These are phyloP conservation scores for Claviceps citrina DNA, from an alignment of 2,329 filamentous ascomycete species.

Conservation along the genomic window DNA sequence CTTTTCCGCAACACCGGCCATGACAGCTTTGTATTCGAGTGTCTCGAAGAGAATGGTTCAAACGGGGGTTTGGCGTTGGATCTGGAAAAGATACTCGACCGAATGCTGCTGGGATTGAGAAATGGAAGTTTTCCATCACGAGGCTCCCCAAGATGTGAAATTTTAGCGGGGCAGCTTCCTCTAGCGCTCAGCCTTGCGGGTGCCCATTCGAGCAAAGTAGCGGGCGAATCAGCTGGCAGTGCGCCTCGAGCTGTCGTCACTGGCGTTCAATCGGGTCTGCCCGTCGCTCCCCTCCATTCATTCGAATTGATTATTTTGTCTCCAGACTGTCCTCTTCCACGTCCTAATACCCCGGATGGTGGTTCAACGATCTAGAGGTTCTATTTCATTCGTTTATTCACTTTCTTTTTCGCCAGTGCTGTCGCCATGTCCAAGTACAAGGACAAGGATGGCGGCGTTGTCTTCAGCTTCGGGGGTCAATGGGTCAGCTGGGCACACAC, in stretches of 20 bases:
- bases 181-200: conserved; percentile 3
- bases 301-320: too few relatives aligned
- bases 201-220: background rate
- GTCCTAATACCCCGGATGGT: conserved; percentile 20
- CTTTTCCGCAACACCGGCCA: conserved; percentile 82
- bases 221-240: background rate
- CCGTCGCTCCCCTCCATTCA: background rate
- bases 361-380: conserved; percentile 8
- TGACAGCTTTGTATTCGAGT: conserved; percentile 19
- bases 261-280: too few relatives aligned
- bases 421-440: conserved; percentile 36
- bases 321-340: background rate
- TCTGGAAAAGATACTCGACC: background rate
- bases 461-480: conserved; percentile 60
- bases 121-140: conserved; percentile 19
- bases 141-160: conserved; percentile 9
- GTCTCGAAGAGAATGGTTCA: too few relatives aligned
- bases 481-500: conserved; percentile 90
- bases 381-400: conserved; percentile 4
- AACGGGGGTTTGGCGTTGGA: background rate
- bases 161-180: conserved; percentile 11
- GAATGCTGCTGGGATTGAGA: background rate
- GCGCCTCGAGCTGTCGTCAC: background rate
- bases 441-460: conserved; percentile 46
- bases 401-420: conserved; percentile 9